Conservation (phyloP, 371 early-diverging fungal genomes). For the Apophysomyces trapeziformis region DNA sequence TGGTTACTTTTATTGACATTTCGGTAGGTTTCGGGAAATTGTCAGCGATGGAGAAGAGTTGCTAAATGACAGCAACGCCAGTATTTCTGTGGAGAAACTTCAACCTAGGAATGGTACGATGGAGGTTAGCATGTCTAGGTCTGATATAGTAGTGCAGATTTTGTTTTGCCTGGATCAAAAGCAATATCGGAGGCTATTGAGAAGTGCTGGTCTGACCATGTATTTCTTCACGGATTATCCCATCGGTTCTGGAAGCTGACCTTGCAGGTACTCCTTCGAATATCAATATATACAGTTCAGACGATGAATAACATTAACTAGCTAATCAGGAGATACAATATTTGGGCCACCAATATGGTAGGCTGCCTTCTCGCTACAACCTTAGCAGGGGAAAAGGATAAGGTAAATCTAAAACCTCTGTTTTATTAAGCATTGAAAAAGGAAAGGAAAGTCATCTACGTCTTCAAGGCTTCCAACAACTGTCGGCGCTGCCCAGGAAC, state of each 20-base stretch:
- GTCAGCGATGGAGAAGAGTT: slow-evolving; percentile 51
- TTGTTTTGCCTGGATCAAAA: slow-evolving; percentile 49
- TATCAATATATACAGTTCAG: not conserved
- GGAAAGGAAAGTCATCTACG: not conserved
- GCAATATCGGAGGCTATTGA: slow-evolving; percentile 58
- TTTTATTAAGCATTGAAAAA: slow-evolving; percentile 9
- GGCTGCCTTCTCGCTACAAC: slow-evolving; percentile 8
- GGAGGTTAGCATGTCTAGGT: not conserved
- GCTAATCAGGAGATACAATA: slow-evolving; percentile 52
- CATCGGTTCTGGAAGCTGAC: slow-evolving; percentile 80
- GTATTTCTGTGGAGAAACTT: slow-evolving; percentile 15
- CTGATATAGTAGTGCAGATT: not conserved
- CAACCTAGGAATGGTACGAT: slow-evolving; percentile 9
- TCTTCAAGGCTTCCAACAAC: slow-evolving; percentile 13
- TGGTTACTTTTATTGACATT: slow-evolving; percentile 5
- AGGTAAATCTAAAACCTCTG: slow-evolving; percentile 11
- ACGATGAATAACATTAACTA: slow-evolving; percentile 12
- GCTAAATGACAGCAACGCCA: slow-evolving; percentile 25
- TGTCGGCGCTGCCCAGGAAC: slow-evolving; percentile 4
- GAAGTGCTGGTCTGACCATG: slow-evolving; percentile 70
- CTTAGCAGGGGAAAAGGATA: slow-evolving; percentile 15
- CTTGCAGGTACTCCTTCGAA: slow-evolving; percentile 54
- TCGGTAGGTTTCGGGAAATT: slow-evolving; percentile 60
- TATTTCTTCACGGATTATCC: slow-evolving; percentile 66
- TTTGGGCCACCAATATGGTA: slow-evolving; percentile 41